phyloP scores from a whole-genome alignment of 2,329 filamentous ascomycete genomes.

The Colletotrichum liriopes region DNA sequence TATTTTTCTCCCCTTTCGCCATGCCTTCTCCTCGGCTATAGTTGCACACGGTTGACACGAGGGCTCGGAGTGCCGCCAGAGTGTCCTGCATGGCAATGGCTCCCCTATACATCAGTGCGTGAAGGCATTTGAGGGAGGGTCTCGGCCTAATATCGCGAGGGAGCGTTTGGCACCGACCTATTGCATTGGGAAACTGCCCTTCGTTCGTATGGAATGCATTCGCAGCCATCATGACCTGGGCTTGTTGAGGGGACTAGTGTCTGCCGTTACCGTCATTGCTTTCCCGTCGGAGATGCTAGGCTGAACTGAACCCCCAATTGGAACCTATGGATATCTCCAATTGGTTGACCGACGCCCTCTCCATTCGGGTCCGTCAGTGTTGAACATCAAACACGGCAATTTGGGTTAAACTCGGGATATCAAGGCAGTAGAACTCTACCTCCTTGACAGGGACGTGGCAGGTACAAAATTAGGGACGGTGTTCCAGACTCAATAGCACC shows the following conservation, averaged over 20 bases:
- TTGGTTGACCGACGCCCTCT: neutral
- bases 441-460: neutral
- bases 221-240: neutral
- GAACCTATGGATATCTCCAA: neutral
- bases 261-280: neutral
- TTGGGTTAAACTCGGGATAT: conserved; percentile 37
- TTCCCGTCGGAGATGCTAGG: neutral
- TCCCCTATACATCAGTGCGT: neutral
- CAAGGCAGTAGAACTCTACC: conserved; percentile 14
- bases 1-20: neutral
- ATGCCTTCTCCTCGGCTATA: neutral
- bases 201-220: neutral
- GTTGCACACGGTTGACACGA: neutral
- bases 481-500: conserved; percentile 17
- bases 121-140: conserved; percentile 5
- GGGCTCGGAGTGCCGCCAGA: neutral
- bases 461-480: neutral
- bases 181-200: neutral
- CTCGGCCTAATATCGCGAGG: neutral
- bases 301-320: neutral
- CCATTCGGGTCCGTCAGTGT: neutral
- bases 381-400: neutral
- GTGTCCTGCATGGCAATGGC: neutral
- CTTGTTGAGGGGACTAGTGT: neutral
- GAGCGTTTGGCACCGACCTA: neutral